phyloP scores from a whole-genome alignment of 805 yeast species.

The Metschnikowia picachoensis region DNA sequence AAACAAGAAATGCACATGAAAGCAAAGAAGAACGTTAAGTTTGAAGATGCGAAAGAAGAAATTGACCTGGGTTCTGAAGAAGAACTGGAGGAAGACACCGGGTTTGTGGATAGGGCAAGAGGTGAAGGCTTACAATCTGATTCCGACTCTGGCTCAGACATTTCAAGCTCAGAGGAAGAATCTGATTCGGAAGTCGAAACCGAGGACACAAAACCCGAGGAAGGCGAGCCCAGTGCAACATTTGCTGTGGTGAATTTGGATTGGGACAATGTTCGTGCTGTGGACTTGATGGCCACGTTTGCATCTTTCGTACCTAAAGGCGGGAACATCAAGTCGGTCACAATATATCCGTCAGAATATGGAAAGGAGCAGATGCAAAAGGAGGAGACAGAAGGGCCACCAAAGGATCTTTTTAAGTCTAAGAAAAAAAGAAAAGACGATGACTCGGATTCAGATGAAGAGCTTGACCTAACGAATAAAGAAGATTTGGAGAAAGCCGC shows the following conservation, averaged over 20 bases:
- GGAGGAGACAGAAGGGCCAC: conserved; percentile 92
- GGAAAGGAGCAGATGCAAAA: conserved; percentile 89
- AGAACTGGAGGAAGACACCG: conserved; percentile 18
- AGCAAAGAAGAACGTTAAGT: conserved; percentile 10
- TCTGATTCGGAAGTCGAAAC: conserved; percentile 49
- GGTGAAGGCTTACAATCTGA: conserved; percentile 54
- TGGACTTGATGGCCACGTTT: conserved; percentile 86
- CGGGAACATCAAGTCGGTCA: conserved; percentile 64
- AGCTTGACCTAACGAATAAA: conserved; percentile 44
- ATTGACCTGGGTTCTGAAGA: conserved; percentile 14
- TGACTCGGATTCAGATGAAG: conserved; percentile 33
- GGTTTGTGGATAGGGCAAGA: conserved; percentile 56
- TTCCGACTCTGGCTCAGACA: conserved; percentile 42
- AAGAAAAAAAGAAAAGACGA: conserved; percentile 34
- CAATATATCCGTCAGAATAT: conserved; percentile 82
- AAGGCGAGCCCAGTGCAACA: conserved; percentile 77
- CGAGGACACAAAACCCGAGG: conserved; percentile 68
- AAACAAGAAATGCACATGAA: conserved; percentile 3
- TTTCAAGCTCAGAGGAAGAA: conserved; percentile 39
- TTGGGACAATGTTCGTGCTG: conserved; percentile 92
- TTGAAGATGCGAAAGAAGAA: conserved; percentile 4
- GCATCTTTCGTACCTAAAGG: conserved; percentile 76
- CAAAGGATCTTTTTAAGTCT: conserved; percentile 67
- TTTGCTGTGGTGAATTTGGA: conserved; percentile 94
- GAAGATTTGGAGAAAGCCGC: conserved; percentile 56